Percentiles rank a stretch among this genome's conserved stretches.
Evolutionary conservation across 2,329 filamentous ascomycete species (phyloP).

Genomic region (Ophiostoma triangulosporum): DNA sequence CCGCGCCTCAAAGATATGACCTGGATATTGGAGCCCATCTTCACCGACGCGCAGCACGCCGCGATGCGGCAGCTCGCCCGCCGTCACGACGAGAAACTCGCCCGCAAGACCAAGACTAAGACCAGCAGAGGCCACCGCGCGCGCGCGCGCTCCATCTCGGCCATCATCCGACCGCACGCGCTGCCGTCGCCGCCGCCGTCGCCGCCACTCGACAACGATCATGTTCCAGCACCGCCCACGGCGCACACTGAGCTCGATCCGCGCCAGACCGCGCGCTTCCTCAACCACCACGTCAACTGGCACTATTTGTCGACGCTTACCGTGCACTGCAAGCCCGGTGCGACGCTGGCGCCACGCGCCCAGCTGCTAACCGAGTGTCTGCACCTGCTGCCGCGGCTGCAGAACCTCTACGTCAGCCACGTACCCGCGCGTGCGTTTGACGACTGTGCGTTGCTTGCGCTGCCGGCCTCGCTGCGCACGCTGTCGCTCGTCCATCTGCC

Average conservation of each 20-base stretch:
- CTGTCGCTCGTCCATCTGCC: slow-evolving; percentile 42
- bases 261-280: slow-evolving; percentile 22
- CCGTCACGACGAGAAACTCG: not conserved
- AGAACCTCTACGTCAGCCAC: slow-evolving; percentile 45
- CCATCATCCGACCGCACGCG: slow-evolving; percentile 3
- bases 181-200: slow-evolving; percentile 3
- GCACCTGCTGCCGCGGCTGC: slow-evolving; percentile 40
- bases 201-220: not conserved
- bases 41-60: slow-evolving; percentile 14
- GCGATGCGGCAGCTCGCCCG: not conserved
- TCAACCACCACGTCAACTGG: slow-evolving; percentile 39
- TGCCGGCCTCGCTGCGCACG: slow-evolving; percentile 37
- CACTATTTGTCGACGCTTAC: slow-evolving; percentile 39
- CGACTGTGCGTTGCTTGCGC: slow-evolving; percentile 38
- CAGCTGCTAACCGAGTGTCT: slow-evolving; percentile 35
- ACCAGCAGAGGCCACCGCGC: not conserved
- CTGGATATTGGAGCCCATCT: slow-evolving; percentile 40
- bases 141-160: slow-evolving; percentile 7
- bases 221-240: not conserved
- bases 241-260: slow-evolving; percentile 19
- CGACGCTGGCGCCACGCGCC: slow-evolving; percentile 37
- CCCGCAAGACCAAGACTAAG: not conserved
- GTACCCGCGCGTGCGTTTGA: slow-evolving; percentile 43
- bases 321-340: slow-evolving; percentile 44
- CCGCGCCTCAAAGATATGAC: slow-evolving; percentile 41